A percentile compares a stretch with the other conserved stretches of the same genome.
Conservation (phyloP, 768 basidiomycete species). For the Mrakia frigida region DNA sequence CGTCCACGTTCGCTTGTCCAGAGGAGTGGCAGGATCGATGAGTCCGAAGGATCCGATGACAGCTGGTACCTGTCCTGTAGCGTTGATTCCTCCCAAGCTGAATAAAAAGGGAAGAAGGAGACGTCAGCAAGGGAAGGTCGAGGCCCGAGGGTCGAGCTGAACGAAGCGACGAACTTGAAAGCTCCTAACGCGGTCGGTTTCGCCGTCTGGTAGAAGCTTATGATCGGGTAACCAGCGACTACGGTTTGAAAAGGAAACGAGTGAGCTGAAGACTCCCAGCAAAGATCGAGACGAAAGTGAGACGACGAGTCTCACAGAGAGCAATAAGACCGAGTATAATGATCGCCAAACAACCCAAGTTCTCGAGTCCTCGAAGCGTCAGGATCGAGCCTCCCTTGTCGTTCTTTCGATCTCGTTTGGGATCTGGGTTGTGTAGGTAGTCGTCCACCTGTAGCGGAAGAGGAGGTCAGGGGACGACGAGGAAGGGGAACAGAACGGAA, state of each 20-base stretch:
- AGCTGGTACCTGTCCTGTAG: conserved; percentile 42
- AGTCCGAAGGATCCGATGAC: conserved; percentile 52
- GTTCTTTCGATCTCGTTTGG: conserved; percentile 14
- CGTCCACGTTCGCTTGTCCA: conserved; percentile 33
- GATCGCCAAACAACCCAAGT: conserved; percentile 65
- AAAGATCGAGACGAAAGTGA: not conserved
- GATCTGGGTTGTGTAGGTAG: conserved; percentile 28
- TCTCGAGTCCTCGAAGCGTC: conserved; percentile 76
- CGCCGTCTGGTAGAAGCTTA: conserved; percentile 51
- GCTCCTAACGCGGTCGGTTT: conserved; percentile 47
- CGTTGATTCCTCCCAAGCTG: conserved; percentile 73
- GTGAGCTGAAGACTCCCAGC: no score
- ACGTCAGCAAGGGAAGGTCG: not conserved
- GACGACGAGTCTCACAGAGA: conserved; percentile 58
- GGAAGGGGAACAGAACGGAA: not conserved
- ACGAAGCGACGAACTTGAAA: conserved; percentile 53
- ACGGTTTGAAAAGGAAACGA: not conserved
- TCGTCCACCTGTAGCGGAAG: not conserved
- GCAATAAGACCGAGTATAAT: conserved; percentile 64
- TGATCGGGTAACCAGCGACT: conserved; percentile 74
- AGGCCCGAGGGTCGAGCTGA: not conserved
- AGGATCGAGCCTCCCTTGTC: conserved; percentile 55
- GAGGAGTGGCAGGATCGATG: conserved; percentile 72
- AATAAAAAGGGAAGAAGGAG: not conserved
- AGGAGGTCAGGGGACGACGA: not conserved